A percentile compares a stretch with the other conserved stretches of the same genome.
Conservation (phyloP, 805 yeast genomes). For the Metschnikowia sp. region DNA sequence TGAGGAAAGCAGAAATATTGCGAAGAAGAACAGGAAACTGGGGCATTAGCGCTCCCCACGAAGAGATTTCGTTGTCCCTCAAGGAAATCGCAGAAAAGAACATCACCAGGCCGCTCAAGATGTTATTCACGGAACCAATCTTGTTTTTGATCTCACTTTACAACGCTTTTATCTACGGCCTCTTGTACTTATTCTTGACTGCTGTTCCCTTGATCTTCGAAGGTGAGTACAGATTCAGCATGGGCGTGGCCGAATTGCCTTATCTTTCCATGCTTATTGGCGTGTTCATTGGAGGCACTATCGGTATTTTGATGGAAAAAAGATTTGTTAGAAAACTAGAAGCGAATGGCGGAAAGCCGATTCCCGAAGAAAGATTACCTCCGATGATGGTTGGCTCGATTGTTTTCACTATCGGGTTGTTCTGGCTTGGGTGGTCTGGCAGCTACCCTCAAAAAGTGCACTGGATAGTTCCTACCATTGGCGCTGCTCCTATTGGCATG, state of each 20-base stretch:
- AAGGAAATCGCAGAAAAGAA: slow-evolving; percentile 60
- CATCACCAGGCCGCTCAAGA: slow-evolving; percentile 61
- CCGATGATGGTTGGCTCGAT: slow-evolving; percentile 20
- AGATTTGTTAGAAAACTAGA: slow-evolving; percentile 45
- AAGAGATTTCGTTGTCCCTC: slow-evolving; percentile 26
- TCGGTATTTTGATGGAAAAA: slow-evolving; percentile 54
- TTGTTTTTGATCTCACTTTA: slow-evolving; percentile 64
- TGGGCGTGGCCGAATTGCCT: slow-evolving; percentile 74
- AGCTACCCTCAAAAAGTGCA: slow-evolving; percentile 18
- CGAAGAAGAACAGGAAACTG: slow-evolving; percentile 73
- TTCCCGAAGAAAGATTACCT: slow-evolving; percentile 22
- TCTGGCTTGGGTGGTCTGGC: slow-evolving; percentile 23
- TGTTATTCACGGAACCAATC: slow-evolving; percentile 72
- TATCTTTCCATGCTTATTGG: slow-evolving; percentile 77
- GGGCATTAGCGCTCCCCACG: slow-evolving; percentile 80
- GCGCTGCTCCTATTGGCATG: slow-evolving; percentile 55
- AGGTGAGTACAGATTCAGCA: slow-evolving; percentile 49
- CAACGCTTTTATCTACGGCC: slow-evolving; percentile 78
- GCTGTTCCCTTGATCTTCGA: slow-evolving; percentile 67
- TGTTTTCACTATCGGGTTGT: slow-evolving; percentile 16
- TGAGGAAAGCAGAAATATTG: slow-evolving; percentile 57
- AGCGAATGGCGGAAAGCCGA: slow-evolving; percentile 18
- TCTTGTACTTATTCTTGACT: slow-evolving; percentile 66
- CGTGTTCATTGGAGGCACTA: slow-evolving; percentile 52
- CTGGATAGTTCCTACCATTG: slow-evolving; percentile 53